phyloP scores from a whole-genome alignment of 2,329 filamentous ascomycete species.

The Bipolaris victoriae region DNA sequence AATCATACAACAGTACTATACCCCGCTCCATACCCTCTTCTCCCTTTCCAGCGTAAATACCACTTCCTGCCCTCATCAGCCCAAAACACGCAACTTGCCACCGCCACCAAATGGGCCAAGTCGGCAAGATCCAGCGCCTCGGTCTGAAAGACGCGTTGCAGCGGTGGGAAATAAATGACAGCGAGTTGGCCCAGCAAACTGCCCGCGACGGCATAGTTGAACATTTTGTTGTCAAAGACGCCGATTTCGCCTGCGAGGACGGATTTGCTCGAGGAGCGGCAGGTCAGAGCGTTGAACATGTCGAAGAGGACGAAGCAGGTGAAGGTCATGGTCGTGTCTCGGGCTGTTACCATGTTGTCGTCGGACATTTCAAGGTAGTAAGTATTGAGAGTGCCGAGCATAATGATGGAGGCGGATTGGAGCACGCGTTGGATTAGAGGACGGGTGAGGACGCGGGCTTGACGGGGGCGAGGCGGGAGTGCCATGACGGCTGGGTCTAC shows the following conservation, averaged over 20 bases:
- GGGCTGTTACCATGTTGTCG: constrained; percentile 81
- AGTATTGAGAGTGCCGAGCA: constrained; percentile 87
- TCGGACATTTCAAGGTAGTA: constrained; percentile 90
- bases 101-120: constrained; percentile 70
- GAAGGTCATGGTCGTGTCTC: constrained; percentile 99
- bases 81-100: constrained; percentile 94
- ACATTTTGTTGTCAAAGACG: constrained; percentile 85
- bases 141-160: constrained; percentile 95
- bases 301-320: constrained; percentile 99
- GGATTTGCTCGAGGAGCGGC: constrained; percentile 89
- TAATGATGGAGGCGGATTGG: constrained; percentile 86
- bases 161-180: constrained; percentile 92
- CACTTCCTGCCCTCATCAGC: constrained; percentile 89
- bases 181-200: constrained; percentile 84
- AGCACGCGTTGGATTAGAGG: constrained; percentile 83
- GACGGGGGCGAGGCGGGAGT: constrained; percentile 82
- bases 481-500: constrained; percentile 95
- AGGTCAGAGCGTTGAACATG: constrained; percentile 98
- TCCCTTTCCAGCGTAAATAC: constrained; percentile 52
- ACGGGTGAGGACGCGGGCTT: constrained; percentile 88
- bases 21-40: constrained; percentile 42
- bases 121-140: constrained; percentile 80
- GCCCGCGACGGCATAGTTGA: constrained; percentile 92
- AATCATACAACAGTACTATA: constrained; percentile 50
- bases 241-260: constrained; percentile 84